Evolutionary conservation across 805 yeast species (phyloP), one percentile per base, ranked within the genome.

Genomic region (Cyberlindnera bimundalis): DNA sequence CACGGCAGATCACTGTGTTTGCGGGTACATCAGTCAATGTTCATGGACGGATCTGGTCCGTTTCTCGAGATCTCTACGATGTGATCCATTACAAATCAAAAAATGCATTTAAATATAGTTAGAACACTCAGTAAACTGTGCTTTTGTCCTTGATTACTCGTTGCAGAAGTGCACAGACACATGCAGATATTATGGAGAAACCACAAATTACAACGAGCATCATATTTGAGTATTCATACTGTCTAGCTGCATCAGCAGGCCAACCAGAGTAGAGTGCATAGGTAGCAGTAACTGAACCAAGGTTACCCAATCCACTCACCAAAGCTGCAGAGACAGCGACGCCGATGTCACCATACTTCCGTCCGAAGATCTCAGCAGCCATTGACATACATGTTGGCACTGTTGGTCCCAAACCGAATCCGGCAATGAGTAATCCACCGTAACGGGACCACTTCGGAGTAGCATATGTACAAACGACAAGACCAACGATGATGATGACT

Each of bases 381-480:
- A 85, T 77, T 1, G 95, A 76, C 95, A 87, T 87, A 53, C 81
- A 73, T 28, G 84, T 86, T 20, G 96, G 96, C 12, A 86, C 95
- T 0, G 96, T 87, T 16, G 96, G 93, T 10, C 96, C 96, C 36
- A 87, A 70, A 1, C 96, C 96, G 51, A 81, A 84, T 0, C 96
- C 96, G 6, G 86, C 79, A 56, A 87, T 79, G 46, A 87, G 68
- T 39, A 87, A 68, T 1, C 96, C 96, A 7, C 78, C 95, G 59
- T 85, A 87, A 52, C 77, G 74, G 42, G 75, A 71, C 96, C 96
- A 87, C 20, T 78, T 64, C 4, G 79, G 81, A 10, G 68, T 66
- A 1, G 95, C 93, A 57, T 69, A 87, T 0, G 95, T 86, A 14
- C 84, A 78, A 23, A 86, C 87, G 35, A 84, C 61, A 62, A 87